Evolutionary conservation across 2,329 filamentous ascomycete species (phyloP).

Genomic region (Claviceps spartinae): DNA sequence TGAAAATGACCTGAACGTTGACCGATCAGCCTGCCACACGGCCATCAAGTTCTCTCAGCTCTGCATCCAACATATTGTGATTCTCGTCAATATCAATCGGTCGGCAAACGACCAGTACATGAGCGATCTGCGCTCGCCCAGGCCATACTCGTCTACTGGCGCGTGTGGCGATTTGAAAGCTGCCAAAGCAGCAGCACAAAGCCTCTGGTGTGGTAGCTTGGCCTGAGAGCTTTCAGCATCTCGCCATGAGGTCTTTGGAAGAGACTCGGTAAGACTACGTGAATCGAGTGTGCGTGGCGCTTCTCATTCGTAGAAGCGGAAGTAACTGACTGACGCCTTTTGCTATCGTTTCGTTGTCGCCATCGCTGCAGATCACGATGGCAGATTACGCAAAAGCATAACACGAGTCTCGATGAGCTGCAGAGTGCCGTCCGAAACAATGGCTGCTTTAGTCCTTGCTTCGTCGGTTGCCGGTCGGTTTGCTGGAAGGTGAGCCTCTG

Average conservation of each 20-base stretch:
- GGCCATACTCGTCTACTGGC: not conserved
- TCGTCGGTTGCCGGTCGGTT: constrained; percentile 65
- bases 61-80: too few species aligned
- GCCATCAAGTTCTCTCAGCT: too few species aligned
- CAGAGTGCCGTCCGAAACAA: constrained; percentile 50
- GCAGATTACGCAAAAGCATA: constrained; percentile 47
- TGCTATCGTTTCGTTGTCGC: not conserved
- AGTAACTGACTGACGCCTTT: not conserved
- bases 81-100: too few species aligned
- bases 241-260: constrained; percentile 24
- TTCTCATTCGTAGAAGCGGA: not conserved
- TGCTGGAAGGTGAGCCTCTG: constrained; percentile 65
- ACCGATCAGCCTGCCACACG: not conserved
- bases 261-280: constrained; percentile 22
- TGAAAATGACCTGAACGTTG: not conserved
- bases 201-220: not conserved
- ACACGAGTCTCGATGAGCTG: constrained; percentile 45
- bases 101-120: too few species aligned
- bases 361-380: constrained; percentile 44
- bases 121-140: too few species aligned
- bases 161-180: not conserved
- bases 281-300: not conserved
- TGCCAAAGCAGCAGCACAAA: not conserved
- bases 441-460: constrained; percentile 47
- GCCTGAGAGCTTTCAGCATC: not conserved